Conservation (phyloP, 2,329 filamentous ascomycete species). For the Daldinia eschscholtzii region DNA sequence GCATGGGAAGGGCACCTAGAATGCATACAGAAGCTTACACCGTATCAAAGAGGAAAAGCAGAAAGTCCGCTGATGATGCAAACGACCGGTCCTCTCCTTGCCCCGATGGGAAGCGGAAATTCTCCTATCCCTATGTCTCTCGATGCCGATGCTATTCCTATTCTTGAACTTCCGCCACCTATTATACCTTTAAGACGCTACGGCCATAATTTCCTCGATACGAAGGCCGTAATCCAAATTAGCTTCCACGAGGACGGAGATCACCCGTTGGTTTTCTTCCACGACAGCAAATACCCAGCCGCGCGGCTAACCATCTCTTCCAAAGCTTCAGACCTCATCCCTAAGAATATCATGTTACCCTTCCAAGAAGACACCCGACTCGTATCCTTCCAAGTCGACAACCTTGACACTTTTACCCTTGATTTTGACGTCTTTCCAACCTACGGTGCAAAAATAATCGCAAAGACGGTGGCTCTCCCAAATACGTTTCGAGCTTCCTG, state of each 20-base stretch:
- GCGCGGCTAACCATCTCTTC: conserved; percentile 96
- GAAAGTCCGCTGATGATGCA: conserved; percentile 62
- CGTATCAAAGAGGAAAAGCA: conserved; percentile 62
- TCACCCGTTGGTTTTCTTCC: conserved; percentile 91
- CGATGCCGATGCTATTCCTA: conserved; percentile 89
- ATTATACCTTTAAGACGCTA: conserved; percentile 96
- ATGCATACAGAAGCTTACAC: conserved; percentile 89
- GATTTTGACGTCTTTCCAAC: conserved; percentile 99
- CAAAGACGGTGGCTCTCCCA: conserved; percentile 91
- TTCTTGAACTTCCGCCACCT: conserved; percentile 90
- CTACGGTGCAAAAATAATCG: conserved; percentile 97
- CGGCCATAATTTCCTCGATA: conserved; percentile 98
- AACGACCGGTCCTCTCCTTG: conserved; percentile 54
- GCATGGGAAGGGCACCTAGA: conserved; percentile 97
- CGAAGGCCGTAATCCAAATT: conserved; percentile 95
- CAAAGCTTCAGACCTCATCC: conserved; percentile 94
- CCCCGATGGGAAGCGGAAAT: conserved; percentile 61
- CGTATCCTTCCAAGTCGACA: conserved; percentile 96
- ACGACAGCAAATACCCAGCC: conserved; percentile 95
- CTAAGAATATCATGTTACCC: conserved; percentile 93
- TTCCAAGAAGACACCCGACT: conserved; percentile 96
- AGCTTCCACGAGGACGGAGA: conserved; percentile 84
- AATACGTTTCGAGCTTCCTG: conserved; percentile 82
- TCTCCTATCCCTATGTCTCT: conserved; percentile 73
- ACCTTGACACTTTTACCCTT: conserved; percentile 89